Evolutionary conservation across 345 rosid genomes (phyloP), one percentile per base, ranked within the genome.

Genomic region (Gossypium stocksii): DNA sequence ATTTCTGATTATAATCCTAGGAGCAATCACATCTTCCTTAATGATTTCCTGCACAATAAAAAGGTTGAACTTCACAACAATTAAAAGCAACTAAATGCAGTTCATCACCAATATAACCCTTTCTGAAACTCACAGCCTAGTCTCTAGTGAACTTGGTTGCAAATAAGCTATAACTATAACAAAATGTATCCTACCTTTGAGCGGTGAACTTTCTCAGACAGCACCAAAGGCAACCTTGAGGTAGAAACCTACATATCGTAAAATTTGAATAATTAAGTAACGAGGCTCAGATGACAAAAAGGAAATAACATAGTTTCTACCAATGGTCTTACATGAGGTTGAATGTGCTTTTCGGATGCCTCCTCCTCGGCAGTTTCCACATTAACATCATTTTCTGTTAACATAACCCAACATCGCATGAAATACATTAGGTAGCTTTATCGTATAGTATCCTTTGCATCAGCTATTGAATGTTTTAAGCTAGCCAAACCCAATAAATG

Each of bases 151-250:
- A 66, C 58, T 43, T 16, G 25, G 34, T 57, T 22, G 45, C n/a
- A 16, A 65, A 19, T 62, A 75, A 60, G 57, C 59, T 52, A 60
- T 46, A 66, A 51, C 59, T 29, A 63, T 73, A 66, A 77, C 10
- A 60, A 80, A 43, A 5, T n/a, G 1, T 34, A 65, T 72, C 80
- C 69, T 81, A 88, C 99, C 97, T 93, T 93, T 54, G 94, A 78
- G 58, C 96, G 92, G 44, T 84, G 91, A 77, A 93, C 91, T 82
- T 95, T 95, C 85, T 92, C 99, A n/a, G 99, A 78, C 15, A 93
- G 90, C 72, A 95, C 83, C 87, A 95, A 83, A 53, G 98, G 97
- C 84, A 93, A 79, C 56, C 88, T 88, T 82, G 97, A 89, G 70
- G 85, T 82, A 70, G 94, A 86, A 64, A 77, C 91, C 98, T 92